Conservation (phyloP, 2,329 filamentous ascomycete genomes). For the Trichoderma asperellum region DNA sequence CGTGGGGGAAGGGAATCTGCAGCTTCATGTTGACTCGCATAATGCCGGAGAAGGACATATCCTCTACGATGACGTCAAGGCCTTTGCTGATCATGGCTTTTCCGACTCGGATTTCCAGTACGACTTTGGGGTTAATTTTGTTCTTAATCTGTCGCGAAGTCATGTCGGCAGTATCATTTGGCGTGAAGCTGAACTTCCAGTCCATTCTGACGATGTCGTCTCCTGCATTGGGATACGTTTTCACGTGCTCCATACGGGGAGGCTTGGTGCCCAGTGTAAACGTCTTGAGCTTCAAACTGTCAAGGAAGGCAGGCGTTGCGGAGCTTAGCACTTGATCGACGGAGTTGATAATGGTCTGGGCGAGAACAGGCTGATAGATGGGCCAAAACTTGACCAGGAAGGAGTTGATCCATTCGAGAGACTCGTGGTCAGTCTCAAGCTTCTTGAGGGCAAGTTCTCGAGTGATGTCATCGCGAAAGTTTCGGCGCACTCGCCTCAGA, state of each 20-base stretch:
- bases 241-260: conserved; percentile 94
- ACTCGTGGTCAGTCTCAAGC: conserved; percentile 88
- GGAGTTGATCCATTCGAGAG: conserved; percentile 98
- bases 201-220: conserved; percentile 98
- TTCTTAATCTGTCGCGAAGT: conserved; percentile 87
- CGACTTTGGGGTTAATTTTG: conserved; percentile 96
- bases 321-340: conserved; percentile 96
- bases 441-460: conserved; percentile 85
- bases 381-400: conserved; percentile 99
- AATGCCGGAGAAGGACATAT: conserved; percentile 93
- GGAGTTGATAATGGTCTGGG: conserved; percentile 86
- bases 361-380: conserved; percentile 93
- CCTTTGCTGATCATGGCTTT: conserved; percentile 98
- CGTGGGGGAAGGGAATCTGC: conserved; percentile 91
- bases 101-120: conserved; percentile 90
- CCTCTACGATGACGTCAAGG: conserved; percentile 94
- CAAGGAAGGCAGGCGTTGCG: conserved; percentile 87
- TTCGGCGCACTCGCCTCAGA: conserved; percentile 86
- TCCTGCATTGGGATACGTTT: conserved; percentile 94
- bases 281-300: conserved; percentile 89
- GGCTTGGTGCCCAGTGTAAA: conserved; percentile 96
- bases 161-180: conserved; percentile 90
- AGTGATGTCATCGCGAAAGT: conserved; percentile 92
- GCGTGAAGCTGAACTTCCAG: conserved; percentile 99
- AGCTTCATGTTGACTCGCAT: conserved; percentile 99